Conservation (phyloP, 2,329 filamentous ascomycete genomes). For the Sporothrix inflata region DNA sequence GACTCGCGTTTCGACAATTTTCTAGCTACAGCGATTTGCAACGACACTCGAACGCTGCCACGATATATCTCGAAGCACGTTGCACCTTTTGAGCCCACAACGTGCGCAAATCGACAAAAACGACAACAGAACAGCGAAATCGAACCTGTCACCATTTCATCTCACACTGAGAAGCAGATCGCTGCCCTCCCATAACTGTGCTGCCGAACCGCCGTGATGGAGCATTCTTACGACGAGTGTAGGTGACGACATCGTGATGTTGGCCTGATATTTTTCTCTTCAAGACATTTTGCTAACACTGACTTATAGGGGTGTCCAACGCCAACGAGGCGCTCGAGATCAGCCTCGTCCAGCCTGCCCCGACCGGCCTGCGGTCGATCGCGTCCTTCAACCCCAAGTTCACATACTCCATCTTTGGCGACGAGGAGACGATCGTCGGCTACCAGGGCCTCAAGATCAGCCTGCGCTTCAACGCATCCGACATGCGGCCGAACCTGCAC, state of each 20-base stretch:
- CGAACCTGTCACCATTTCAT: background rate
- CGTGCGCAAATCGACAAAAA: background rate
- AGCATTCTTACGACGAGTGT: constrained; percentile 33
- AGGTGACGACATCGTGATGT: constrained; percentile 17
- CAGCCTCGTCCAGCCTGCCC: constrained; percentile 58
- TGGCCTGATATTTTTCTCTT: background rate
- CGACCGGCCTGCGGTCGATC: constrained; percentile 57
- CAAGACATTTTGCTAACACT: background rate
- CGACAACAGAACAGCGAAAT: background rate
- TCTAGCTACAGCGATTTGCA: background rate
- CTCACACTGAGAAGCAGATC: background rate
- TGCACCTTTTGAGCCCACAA: background rate
- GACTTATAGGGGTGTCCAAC: constrained; percentile 56
- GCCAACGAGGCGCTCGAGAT: constrained; percentile 67
- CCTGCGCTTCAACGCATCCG: constrained; percentile 67
- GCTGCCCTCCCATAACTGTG: too few species aligned
- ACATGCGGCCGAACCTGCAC: constrained; percentile 77
- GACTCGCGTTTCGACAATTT: constrained; percentile 29
- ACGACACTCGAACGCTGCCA: background rate
- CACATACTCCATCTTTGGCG: constrained; percentile 90
- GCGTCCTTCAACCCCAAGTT: constrained; percentile 80
- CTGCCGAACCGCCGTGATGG: constrained; percentile 23
- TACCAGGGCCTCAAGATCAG: constrained; percentile 81
- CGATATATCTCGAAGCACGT: background rate
- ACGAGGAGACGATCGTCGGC: constrained; percentile 90